Conservation (phyloP, 768 basidiomycete species). For the Mycena rebaudengoi region DNA sequence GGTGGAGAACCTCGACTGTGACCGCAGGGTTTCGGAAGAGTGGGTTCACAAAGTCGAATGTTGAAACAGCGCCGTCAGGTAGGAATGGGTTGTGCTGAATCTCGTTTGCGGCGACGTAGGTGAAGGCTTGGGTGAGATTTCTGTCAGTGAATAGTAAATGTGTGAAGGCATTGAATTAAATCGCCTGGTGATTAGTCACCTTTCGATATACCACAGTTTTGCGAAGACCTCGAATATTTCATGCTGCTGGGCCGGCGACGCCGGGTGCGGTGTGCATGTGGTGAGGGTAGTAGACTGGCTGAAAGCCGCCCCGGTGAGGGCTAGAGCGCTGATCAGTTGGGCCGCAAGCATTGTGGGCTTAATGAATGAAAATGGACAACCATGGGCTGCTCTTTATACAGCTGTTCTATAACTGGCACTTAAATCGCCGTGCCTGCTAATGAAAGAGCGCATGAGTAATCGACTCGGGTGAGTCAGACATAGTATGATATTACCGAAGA, state of each 20-base stretch:
- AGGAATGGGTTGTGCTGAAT: slow-evolving; percentile 4
- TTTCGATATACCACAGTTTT: too few species aligned
- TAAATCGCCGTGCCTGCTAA: too few species aligned
- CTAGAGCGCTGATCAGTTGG: too few species aligned
- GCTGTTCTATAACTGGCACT: too few species aligned
- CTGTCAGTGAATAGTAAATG: too few species aligned
- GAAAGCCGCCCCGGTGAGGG: neutral
- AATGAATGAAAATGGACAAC: neutral
- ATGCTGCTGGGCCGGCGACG: neutral
- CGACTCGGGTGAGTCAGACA: too few species aligned
- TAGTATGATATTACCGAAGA: neutral
- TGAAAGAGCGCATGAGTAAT: too few species aligned
- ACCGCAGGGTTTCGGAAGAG: neutral
- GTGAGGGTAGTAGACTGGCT: neutral
- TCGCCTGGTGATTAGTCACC: too few species aligned
- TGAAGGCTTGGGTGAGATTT: slow-evolving; percentile 21
- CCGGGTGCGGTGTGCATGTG: neutral
- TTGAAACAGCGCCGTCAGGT: neutral
- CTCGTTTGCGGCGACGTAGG: slow-evolving; percentile 1
- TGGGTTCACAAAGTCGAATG: neutral
- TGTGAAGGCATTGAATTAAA: too few species aligned
- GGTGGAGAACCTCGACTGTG: neutral
- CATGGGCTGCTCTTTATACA: too few species aligned
- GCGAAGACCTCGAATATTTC: too few species aligned
- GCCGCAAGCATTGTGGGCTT: too few species aligned